These are phyloP conservation scores for Fusarium subtropicale DNA, from an alignment of 2,329 filamentous ascomycete species.

Conservation along the genomic window DNA sequence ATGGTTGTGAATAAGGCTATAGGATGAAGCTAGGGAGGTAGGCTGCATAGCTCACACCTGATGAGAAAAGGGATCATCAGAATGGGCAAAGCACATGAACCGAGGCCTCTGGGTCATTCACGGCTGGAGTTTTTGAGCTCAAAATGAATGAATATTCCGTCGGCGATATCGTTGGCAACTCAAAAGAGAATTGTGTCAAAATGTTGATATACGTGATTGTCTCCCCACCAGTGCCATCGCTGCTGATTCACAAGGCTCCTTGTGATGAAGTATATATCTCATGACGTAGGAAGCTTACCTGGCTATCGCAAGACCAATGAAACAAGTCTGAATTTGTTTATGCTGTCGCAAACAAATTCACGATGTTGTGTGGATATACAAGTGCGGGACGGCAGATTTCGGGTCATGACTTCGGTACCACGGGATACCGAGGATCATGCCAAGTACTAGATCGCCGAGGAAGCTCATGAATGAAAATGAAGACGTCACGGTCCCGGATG, in stretches of 20 bases:
- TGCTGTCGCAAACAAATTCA: background rate
- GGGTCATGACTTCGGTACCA: conserved; percentile 37
- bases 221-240: background rate
- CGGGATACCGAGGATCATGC: conserved; percentile 44
- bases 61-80: conserved; percentile 37
- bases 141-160: conserved; percentile 48
- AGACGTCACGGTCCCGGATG: conserved; percentile 39
- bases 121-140: conserved; percentile 48
- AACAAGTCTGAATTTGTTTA: background rate
- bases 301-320: background rate
- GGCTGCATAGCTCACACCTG: conserved; percentile 40
- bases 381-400: conserved; percentile 31
- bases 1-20: conserved; percentile 32
- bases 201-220: conserved; percentile 10
- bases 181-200: conserved; percentile 25
- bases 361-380: conserved; percentile 22
- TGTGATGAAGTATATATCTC: background rate
- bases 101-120: conserved; percentile 46
- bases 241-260: background rate
- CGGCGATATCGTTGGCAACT: conserved; percentile 39
- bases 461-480: conserved; percentile 18
- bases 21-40: conserved; percentile 39
- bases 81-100: conserved; percentile 42
- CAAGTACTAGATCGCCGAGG: conserved; percentile 36
- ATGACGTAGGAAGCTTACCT: background rate